A percentile compares a stretch with the other conserved stretches of the same genome.
Evolutionary conservation across 768 basidiomycete species (phyloP).

Genomic region (Termitomyces sp.): DNA sequence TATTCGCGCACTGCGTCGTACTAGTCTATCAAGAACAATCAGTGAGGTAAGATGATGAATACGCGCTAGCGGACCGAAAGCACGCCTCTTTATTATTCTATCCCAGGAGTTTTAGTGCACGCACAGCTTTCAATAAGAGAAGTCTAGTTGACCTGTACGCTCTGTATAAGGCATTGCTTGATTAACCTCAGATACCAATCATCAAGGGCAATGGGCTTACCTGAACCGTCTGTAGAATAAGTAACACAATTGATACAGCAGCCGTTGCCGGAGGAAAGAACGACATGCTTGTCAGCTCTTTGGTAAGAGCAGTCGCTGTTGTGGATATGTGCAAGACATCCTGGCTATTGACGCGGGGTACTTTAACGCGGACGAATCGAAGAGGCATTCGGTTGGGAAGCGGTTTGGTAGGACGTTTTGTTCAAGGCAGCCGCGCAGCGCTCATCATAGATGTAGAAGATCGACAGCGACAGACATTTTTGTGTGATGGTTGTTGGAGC

Average conservation of each 20-base stretch:
- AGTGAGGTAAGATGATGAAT: background rate
- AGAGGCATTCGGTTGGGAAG: constrained; percentile 18
- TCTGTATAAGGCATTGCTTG: constrained; percentile 5
- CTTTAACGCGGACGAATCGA: constrained; percentile 15
- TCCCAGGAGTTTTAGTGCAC: constrained; percentile 20
- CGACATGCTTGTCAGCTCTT: constrained; percentile 24
- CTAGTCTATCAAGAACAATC: constrained; percentile 20
- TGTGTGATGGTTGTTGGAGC: too few relatives aligned
- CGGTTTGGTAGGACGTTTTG: too few relatives aligned
- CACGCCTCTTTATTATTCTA: constrained; percentile 40
- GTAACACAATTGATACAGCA: constrained; percentile 37
- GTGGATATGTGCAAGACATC: constrained; percentile 20
- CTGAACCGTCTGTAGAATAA: constrained; percentile 46
- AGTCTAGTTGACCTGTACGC: constrained; percentile 21
- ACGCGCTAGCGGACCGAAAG: constrained; percentile 21
- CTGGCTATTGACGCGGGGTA: constrained; percentile 11
- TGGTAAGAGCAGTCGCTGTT: constrained; percentile 16
- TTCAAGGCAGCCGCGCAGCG: too few relatives aligned
- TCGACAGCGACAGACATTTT: too few relatives aligned
- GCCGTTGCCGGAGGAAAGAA: constrained; percentile 43
- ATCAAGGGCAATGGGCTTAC: constrained; percentile 23
- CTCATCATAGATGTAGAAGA: too few relatives aligned
- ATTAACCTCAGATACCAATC: background rate
- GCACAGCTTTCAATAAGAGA: background rate
- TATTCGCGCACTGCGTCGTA: constrained; percentile 39